Conservation (phyloP, 192 early-diverging fungal genomes). For the Podochytrium sp. region DNA sequence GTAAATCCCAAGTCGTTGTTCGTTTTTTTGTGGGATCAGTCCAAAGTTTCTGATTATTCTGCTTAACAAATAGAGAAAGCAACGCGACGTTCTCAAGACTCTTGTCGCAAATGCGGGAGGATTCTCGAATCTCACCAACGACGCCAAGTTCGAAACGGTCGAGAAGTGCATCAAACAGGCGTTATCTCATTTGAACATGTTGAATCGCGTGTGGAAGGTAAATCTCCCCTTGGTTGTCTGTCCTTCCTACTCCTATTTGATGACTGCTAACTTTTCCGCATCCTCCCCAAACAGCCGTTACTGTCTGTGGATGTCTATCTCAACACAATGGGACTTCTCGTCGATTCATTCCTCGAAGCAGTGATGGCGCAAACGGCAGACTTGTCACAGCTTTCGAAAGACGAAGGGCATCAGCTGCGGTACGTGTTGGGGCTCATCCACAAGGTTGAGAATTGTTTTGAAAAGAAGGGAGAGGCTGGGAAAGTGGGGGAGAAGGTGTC, state of each 20-base stretch:
- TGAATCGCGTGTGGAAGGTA: conserved; percentile 65
- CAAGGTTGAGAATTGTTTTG: conserved; percentile 34
- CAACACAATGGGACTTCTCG: conserved; percentile 38
- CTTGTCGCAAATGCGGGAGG: conserved; percentile 43
- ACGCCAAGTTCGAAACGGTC: conserved; percentile 48
- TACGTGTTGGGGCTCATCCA: conserved; percentile 36
- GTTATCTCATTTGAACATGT: conserved; percentile 46
- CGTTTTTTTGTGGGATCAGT: not conserved
- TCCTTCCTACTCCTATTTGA: not conserved
- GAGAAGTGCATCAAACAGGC: conserved; percentile 58
- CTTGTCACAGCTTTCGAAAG: not conserved
- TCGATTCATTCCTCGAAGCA: conserved; percentile 30
- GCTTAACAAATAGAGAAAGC: conserved; percentile 49
- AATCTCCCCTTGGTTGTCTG: conserved; percentile 7
- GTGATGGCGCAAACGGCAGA: conserved; percentile 24
- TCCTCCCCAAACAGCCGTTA: conserved; percentile 32
- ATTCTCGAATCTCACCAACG: conserved; percentile 41
- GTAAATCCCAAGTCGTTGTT: conserved; percentile 40
- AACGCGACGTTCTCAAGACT: conserved; percentile 54
- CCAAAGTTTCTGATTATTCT: not conserved
- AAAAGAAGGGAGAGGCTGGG: not conserved
- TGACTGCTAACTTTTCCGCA: too few relatives aligned
- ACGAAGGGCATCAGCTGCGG: conserved; percentile 39
- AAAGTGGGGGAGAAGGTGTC: conserved; percentile 26
- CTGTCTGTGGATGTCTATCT: conserved; percentile 38